Conservation (phyloP, 2,329 filamentous ascomycete genomes). For the Sarocladiaceae sp. region DNA sequence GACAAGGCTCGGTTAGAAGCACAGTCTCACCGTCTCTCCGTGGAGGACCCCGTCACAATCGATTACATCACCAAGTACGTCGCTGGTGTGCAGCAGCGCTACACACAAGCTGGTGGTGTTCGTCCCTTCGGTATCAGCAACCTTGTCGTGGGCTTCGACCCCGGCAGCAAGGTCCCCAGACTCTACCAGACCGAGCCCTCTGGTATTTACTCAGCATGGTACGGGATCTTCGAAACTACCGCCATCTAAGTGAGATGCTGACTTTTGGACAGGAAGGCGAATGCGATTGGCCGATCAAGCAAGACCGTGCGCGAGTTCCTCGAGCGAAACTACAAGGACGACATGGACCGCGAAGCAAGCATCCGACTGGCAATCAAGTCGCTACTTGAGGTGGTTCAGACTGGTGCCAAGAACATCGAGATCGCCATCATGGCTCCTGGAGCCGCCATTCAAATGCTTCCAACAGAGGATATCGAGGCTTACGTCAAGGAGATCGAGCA, state of each 20-base stretch:
- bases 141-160: conserved; percentile 96
- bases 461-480: conserved; percentile 89
- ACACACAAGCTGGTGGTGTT: conserved; percentile 97
- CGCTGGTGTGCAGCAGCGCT: conserved; percentile 94
- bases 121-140: conserved; percentile 98
- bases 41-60: conserved; percentile 94
- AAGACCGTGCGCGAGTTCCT: conserved; percentile 99
- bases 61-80: conserved; percentile 99
- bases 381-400: conserved; percentile 94
- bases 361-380: conserved; percentile 98
- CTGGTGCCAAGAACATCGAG: conserved; percentile 98
- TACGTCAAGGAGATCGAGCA: conserved; percentile 99
- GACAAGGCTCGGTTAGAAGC: conserved; percentile 97
- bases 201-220: conserved; percentile 99
- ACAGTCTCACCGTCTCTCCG: conserved; percentile 92
- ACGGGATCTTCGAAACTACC: conserved; percentile 24
- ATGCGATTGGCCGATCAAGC: conserved; percentile 95
- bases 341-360: conserved; percentile 92
- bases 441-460: conserved; percentile 86
- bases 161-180: conserved; percentile 78
- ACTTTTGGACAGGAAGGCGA: conserved; percentile 73
- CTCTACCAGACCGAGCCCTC: conserved; percentile 99
- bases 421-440: conserved; percentile 97
- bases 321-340: conserved; percentile 97
- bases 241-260: conserved; percentile 6